Base-by-base conservation (phyloP, 2,329 filamentous ascomycete genomes). In the Cercospora sojina region DNA sequence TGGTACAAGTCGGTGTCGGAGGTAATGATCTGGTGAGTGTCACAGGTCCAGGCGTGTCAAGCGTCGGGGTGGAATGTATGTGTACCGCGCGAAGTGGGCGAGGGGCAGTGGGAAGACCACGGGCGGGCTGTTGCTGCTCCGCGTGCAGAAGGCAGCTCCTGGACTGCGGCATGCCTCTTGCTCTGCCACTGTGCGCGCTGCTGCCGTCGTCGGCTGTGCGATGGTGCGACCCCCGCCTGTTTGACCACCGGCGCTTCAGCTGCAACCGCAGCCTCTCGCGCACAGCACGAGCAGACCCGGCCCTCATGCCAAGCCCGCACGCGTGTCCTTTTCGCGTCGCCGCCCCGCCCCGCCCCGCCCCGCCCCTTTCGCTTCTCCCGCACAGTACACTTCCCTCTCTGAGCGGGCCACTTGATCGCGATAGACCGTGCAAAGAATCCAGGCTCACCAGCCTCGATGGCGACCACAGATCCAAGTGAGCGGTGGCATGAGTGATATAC, bases 41-140 rank as follows among this genome's bases (percentile, higher is more conserved):
- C 53, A 57, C 53, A 57, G 53, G 53, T 31, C 35, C 53, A 57
- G 53, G 29, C 29, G 53, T 29, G 51, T 55, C 51, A 8, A 47
- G 43, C 43, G 20, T 47, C 23, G 47, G 47, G 16, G 23, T 18
- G 27, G 53, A 32, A 57, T 57, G 53, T 13, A 2, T 23, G 29
- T 57, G 16, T 35, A 13, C 53, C 23, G 53, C 29, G 20, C 18
- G 47, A 53, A 29, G 13, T 8, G 23, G 5, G 47, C 13, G 47
- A 27, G 47, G 16, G n/a, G 47, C n/a, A 53, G 41, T 20, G 41
- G 41, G 18, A 47, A 23, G 41, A 47, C 25, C 29, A 32, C 32
- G 53, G 12, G 13, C 9, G 20, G 51, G 25, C 13, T 32, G 51
- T 25, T n/a, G 31, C 29, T 20, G 27, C 18, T 16, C 43, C 20